phyloP scores from a whole-genome alignment of 495 filamentous ascomycete species.

The Letharia columbiana region DNA sequence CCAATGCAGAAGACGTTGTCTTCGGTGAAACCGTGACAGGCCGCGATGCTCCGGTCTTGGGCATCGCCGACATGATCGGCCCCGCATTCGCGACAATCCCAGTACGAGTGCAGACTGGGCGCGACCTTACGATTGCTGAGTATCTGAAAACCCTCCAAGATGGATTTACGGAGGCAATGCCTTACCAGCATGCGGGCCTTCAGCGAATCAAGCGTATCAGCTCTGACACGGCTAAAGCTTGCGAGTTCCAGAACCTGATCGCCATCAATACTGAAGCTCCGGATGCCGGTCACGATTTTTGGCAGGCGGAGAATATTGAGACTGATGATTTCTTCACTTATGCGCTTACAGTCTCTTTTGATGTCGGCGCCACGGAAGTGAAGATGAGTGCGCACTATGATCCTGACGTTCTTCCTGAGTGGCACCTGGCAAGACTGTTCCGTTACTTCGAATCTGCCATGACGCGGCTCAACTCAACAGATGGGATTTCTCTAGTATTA shows the following conservation, averaged over 20 bases:
- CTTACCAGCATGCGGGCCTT: constrained; percentile 60
- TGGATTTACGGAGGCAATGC: constrained; percentile 42
- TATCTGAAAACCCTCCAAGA: constrained; percentile 45
- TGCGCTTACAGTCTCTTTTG: constrained; percentile 55
- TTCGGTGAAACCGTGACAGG: constrained; percentile 53
- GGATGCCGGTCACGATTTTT: constrained; percentile 24
- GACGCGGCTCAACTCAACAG: constrained; percentile 24
- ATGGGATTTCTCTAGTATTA: constrained; percentile 24
- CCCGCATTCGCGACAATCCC: constrained; percentile 61
- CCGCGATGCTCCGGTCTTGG: constrained; percentile 39
- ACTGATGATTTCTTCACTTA: constrained; percentile 55
- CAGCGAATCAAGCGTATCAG: constrained; percentile 58
- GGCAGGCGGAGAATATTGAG: constrained; percentile 31
- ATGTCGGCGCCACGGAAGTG: constrained; percentile 47
- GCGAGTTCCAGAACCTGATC: constrained; percentile 53
- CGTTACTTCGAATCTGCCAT: constrained; percentile 34
- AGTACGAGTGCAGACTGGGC: constrained; percentile 40
- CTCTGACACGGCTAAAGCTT: constrained; percentile 53
- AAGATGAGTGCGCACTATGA: constrained; percentile 57
- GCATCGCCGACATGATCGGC: constrained; percentile 42
- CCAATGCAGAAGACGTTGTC: constrained; percentile 43
- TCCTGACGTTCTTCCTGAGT: constrained; percentile 33
- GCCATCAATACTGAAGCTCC: constrained; percentile 36
- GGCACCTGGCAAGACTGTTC: constrained; percentile 40
- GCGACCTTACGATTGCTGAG: constrained; percentile 27